These are phyloP conservation scores for Clitopilus hobsonii DNA, from an alignment of 768 basidiomycete genomes.

Conservation along the genomic window DNA sequence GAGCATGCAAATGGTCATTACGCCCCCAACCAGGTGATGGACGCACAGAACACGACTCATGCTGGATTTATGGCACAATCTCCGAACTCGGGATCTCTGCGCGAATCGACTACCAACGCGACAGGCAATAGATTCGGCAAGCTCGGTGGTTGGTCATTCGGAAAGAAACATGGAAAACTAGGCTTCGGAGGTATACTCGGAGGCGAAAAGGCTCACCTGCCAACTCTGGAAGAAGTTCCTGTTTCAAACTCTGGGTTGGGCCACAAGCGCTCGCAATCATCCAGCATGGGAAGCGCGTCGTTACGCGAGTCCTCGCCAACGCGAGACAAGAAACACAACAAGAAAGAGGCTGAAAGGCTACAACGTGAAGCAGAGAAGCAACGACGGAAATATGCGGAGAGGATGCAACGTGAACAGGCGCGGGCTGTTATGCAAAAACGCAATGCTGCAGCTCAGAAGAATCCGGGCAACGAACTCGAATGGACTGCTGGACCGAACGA, in stretches of 20 bases:
- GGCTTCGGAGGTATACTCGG: constrained; percentile 63
- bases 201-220: constrained; percentile 64
- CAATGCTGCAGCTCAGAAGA: constrained; percentile 64
- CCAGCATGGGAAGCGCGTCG: constrained; percentile 69
- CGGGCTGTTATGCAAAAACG: constrained; percentile 92
- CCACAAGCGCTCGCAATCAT: constrained; percentile 76
- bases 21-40: constrained; percentile 42
- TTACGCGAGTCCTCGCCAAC: constrained; percentile 50
- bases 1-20: constrained; percentile 41
- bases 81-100: background rate
- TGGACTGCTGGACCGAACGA: constrained; percentile 48
- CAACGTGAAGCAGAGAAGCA: constrained; percentile 82
- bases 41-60: constrained; percentile 41
- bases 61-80: background rate
- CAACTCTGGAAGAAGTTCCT: constrained; percentile 71
- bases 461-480: constrained; percentile 50
- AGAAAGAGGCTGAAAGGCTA: constrained; percentile 77
- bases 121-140: constrained; percentile 53
- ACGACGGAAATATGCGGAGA: constrained; percentile 70
- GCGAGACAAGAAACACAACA: constrained; percentile 58
- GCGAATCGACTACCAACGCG: background rate
- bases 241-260: constrained; percentile 54
- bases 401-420: constrained; percentile 80
- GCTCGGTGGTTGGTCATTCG: constrained; percentile 54
- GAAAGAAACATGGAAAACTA: constrained; percentile 69